Evolutionary conservation across 2,329 filamentous ascomycete species (phyloP), one percentile per base, ranked within the genome.

Genomic region (Aspergillus viridinutans): DNA sequence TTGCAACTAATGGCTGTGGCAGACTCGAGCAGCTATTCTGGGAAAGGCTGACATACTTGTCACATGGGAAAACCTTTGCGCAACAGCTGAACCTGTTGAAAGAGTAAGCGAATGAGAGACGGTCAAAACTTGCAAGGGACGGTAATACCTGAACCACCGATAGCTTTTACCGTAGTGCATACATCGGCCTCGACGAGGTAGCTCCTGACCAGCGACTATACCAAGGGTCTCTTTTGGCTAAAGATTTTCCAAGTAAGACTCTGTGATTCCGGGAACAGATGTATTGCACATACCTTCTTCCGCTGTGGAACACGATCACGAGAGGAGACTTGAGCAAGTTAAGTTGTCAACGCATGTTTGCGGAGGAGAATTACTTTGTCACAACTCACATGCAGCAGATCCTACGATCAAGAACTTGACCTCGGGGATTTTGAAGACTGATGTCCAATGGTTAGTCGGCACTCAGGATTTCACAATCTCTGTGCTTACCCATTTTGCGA

Each of bases 321-420:
- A 49, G 67, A 61, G 14, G 70, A 64, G 45, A 67, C 70, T 72
- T 49, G 10, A 29, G 32, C 49, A 21, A 50, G 52, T 38, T 21
- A 29, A 28, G 45, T 10, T 9, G 14, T 6, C 14, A 12, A 8
- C 3, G 17, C 23, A 10, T 42, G 25, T 14, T 29, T 8, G 8
- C 12, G 12, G 17, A 40, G 23, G 9, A 21, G 21, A 29, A 8
- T 45, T 10, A 17, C 29, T 28, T 23, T 43, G 52, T 14, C 17
- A 23, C 12, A 23, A 69, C 74, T 69, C 64, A 78, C 78, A 73
- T n/a, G 78, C 73, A 28, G 81, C 81, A 20, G 80, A 78, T 6
- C 86, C 85, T 65, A 92, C 85, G 62, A 85, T 81, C 32, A 93
- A 80, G 73, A 95, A 92, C 69, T 89, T 90, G 61, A 92, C 83